Evolutionary conservation across 345 rosid genomes (phyloP), one percentile per base, ranked within the genome.

Genomic region (Hibiscus syriacus): DNA sequence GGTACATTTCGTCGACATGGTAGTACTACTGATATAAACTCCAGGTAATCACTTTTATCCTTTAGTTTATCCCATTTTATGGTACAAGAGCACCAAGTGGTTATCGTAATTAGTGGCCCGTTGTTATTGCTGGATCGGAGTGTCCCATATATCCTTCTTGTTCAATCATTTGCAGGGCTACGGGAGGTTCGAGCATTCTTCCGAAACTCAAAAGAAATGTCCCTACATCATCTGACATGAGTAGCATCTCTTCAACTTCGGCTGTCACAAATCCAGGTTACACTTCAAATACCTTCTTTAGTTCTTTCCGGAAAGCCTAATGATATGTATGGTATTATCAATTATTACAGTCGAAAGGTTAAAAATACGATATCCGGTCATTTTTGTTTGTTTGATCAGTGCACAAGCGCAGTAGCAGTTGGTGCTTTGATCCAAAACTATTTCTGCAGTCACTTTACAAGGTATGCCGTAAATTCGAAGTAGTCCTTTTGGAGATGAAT

Each of bases 401-500:
- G 55, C 70, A 72, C 48, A 90, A 76, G 75, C 88, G 87, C 50
- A 43, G 72, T 17, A 78, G 80, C 75, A 83, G 79, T 77, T 87
- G 92, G 89, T 89, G 92, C 22, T 89, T 89, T 25, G 87, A 88
- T 58, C 97, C 87, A 76, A 91, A 83, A 78, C 76, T 80, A 55
- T 91, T 91, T 78, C 61, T 94, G 25, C 90, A 83, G 52, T 86
- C 99, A 55, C 93, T 94, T 66, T 82, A 83, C 85, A 88, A 89
- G 97, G 98, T 94, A 86, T 38, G 49, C 50, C 50, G 4, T 45
- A 45, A 38, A 38, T 9, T 7, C 13, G 8, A 38, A 38, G 13
- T 36, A 36, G 48, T 60, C 64, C 36, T 26, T 20, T 57, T 57
- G 45, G 48, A 60, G 16, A 20, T 36, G 27, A 34, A 1, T 20